A percentile compares a stretch with the other conserved stretches of the same genome.
phyloP scores from a whole-genome alignment of 2,329 filamentous ascomycete species.

The Diaporthe capsici region DNA sequence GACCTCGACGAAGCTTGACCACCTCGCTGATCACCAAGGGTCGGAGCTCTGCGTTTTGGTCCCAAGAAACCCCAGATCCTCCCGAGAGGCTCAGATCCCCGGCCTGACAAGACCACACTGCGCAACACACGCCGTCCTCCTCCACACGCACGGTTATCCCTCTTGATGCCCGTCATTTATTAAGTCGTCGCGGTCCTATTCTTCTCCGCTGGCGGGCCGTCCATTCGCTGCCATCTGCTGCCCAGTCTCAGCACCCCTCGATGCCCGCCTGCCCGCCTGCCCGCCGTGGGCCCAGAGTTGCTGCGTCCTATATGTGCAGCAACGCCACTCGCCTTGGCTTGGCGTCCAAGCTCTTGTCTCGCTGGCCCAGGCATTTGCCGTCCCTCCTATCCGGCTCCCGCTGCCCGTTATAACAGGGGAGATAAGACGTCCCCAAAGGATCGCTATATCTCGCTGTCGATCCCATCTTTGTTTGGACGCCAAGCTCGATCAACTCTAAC shows the following conservation, averaged over 20 bases:
- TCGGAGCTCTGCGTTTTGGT: slow-evolving; percentile 5
- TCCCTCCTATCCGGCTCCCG: slow-evolving; percentile 20
- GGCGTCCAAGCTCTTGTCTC: slow-evolving; percentile 13
- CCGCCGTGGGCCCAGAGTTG: background rate
- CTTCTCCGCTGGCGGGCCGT: slow-evolving; percentile 13
- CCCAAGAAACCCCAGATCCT: slow-evolving; percentile 29
- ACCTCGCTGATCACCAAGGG: slow-evolving; percentile 21
- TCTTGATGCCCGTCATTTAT: slow-evolving; percentile 24
- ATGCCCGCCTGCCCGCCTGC: background rate
- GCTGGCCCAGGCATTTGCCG: slow-evolving; percentile 18
- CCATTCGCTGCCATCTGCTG: slow-evolving; percentile 17
- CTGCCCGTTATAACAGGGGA: slow-evolving; percentile 27
- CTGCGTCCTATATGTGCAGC: background rate
- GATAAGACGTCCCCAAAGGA: slow-evolving; percentile 34
- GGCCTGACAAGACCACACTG: slow-evolving; percentile 3
- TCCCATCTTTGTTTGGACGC: slow-evolving; percentile 39
- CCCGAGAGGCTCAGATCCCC: slow-evolving; percentile 29
- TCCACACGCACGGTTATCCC: slow-evolving; percentile 35
- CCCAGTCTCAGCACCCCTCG: background rate
- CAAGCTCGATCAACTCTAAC: slow-evolving; percentile 38
- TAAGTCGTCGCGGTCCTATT: slow-evolving; percentile 27
- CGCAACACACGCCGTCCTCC: background rate
- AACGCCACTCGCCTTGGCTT: slow-evolving; percentile 31
- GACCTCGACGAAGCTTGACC: slow-evolving; percentile 27
- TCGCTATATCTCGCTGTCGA: slow-evolving; percentile 37